Evolutionary conservation across 371 early-diverging fungal genomes (phyloP).

Genomic region (Zancudomyces culisetae): DNA sequence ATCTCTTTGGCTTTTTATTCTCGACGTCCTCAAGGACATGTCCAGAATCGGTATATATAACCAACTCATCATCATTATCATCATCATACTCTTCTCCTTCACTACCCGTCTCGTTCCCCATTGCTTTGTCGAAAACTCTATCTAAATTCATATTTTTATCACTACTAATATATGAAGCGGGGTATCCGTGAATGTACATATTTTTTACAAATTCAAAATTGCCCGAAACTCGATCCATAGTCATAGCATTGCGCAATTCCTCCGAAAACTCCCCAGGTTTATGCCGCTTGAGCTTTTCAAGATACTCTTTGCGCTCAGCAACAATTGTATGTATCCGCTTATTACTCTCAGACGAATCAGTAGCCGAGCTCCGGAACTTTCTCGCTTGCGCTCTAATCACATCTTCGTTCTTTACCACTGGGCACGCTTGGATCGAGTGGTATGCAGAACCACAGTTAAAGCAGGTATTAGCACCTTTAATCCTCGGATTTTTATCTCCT

Average conservation of each 20-base stretch:
- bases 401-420: not conserved
- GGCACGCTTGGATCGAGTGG: not conserved
- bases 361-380: not conserved
- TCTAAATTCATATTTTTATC: too few species aligned
- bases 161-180: slow-evolving; percentile 17
- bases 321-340: slow-evolving; percentile 9
- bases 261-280: not conserved
- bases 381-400: not conserved
- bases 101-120: too few species aligned
- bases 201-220: slow-evolving; percentile 7
- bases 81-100: too few species aligned
- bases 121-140: too few species aligned
- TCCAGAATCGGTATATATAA: too few species aligned
- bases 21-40: too few species aligned
- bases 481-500: not conserved
- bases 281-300: not conserved
- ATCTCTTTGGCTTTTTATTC: too few species aligned
- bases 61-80: too few species aligned
- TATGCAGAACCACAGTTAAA: not conserved
- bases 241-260: not conserved
- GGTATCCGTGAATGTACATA: slow-evolving; percentile 14
- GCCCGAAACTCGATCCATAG: slow-evolving; percentile 6
- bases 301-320: slow-evolving; percentile 7
- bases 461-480: not conserved
- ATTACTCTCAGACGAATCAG: slow-evolving; percentile 7